These are phyloP conservation scores for Poteriospumella lacustris DNA, from an alignment of 108 stramenopile species.

Conservation along the genomic window DNA sequence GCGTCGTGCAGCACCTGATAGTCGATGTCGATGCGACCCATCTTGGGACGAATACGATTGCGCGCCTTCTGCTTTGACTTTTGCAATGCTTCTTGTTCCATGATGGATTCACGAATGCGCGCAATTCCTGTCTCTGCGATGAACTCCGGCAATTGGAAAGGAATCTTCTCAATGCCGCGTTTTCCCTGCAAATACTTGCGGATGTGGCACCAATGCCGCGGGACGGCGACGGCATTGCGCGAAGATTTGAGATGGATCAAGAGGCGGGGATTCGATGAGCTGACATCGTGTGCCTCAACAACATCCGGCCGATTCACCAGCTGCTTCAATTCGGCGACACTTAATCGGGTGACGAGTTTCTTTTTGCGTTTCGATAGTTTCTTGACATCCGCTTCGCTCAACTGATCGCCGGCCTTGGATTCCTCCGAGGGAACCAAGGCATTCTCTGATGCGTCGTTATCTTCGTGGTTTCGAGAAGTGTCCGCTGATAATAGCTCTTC, in stretches of 20 bases:
- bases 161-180: constrained; percentile 85
- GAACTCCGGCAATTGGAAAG: constrained; percentile 91
- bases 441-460: constrained; percentile 40
- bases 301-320: constrained; percentile 67
- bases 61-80: constrained; percentile 81
- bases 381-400: constrained; percentile 9
- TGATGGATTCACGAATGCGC: constrained; percentile 73
- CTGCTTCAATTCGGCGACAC: constrained; percentile 92
- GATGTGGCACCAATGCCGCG: constrained; percentile 93
- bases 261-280: constrained; percentile 84
- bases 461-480: constrained; percentile 28
- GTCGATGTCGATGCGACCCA: constrained; percentile 91
- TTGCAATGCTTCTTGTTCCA: constrained; percentile 68
- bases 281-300: constrained; percentile 96
- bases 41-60: constrained; percentile 74
- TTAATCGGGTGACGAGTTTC: constrained; percentile 71
- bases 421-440: constrained; percentile 47
- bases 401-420: constrained; percentile 2
- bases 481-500: constrained; percentile 36
- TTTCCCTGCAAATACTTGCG: constrained; percentile 93
- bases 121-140: constrained; percentile 94
- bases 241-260: constrained; percentile 75
- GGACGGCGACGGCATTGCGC: constrained; percentile 85
- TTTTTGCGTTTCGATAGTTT: constrained; percentile 74
- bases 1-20: constrained; percentile 92